Evolutionary conservation across 805 yeast species (phyloP), one percentile per base, ranked within the genome.

Genomic region (Kodamaea kakaduensis): DNA sequence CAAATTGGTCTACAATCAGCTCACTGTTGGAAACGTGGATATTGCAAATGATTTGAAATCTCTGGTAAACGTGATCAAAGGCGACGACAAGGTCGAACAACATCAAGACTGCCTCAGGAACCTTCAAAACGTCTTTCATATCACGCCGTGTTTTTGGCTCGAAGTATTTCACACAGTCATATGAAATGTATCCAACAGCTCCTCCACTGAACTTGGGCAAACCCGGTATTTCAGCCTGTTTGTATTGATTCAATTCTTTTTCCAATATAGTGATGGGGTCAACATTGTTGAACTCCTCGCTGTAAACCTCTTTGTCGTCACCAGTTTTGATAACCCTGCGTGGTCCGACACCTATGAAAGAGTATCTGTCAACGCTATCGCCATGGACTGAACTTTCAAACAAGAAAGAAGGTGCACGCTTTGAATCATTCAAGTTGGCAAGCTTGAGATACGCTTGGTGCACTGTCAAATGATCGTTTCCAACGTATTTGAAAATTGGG

Each of bases 61-160:
- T 77, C 60, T 87, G 96, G 64, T 74, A 93, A 13, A 90, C 97
- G 58, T 89, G 87, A 61, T 93, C 99, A 56, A 82, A 88, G 0
- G 95, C 97, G 37, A 93, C 78, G 20, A 93, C 77, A 22, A 84
- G 76, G 61, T 93, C 97, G 59, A 81, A 87, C 41, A 93, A 64
- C 97, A 93, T 88, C 58, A 93, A 64, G 5, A 82, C 81, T 2
- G 96, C 83, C 61, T 93, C 99, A 0, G 99, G 99, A 8, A 93
- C 73, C 42, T 84, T 61, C 48, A 93, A 65, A 1, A 81, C 80
- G 58, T 93, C 97, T 47, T 82, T 77, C 47, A 89, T 68, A 3
- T 71, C 71, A 45, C 85, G 75, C 41, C 72, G 73, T 1, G 97
- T 90, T 48, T 73, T 81, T 41, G 99, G 99, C 64, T 93, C 99